These are phyloP conservation scores for Trichoderma koningii DNA, from an alignment of 2,329 filamentous ascomycete genomes.

Conservation along the genomic window DNA sequence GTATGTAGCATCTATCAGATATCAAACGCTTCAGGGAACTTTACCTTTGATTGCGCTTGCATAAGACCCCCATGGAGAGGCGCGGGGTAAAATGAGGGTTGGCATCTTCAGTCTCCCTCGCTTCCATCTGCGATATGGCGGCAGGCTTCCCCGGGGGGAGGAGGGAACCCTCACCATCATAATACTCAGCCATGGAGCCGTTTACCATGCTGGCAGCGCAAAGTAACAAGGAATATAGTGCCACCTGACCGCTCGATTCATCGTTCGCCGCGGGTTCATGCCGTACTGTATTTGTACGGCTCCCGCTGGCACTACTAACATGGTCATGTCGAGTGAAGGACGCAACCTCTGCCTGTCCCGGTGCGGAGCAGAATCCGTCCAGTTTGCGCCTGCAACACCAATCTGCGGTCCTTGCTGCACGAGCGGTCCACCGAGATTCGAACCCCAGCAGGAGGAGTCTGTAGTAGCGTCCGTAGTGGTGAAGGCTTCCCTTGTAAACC, in stretches of 20 bases:
- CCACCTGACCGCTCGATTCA: slow-evolving; percentile 15
- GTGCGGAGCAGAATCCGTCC: neutral
- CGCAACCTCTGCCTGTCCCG: slow-evolving; percentile 14
- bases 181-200: neutral
- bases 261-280: slow-evolving; percentile 16
- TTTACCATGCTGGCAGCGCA: neutral
- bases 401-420: slow-evolving; percentile 14
- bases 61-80: slow-evolving; percentile 10
- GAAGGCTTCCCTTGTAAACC: neutral
- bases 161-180: neutral
- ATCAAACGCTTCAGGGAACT: slow-evolving; percentile 7
- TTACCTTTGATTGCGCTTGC: slow-evolving; percentile 22
- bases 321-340: slow-evolving; percentile 16
- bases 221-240: slow-evolving; percentile 3
- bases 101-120: neutral
- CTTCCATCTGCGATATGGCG: neutral
- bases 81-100: slow-evolving; percentile 24
- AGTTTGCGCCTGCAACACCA: slow-evolving; percentile 14
- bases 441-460: slow-evolving; percentile 15
- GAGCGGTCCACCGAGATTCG: slow-evolving; percentile 22
- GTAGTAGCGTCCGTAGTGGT: neutral
- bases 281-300: too few relatives aligned
- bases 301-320: neutral
- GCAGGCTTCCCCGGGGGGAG: slow-evolving; percentile 1
- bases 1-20: slow-evolving; percentile 6